Base-by-base conservation (phyloP, 2,329 filamentous ascomycete genomes). In the Pseudopithomyces chartarum region DNA sequence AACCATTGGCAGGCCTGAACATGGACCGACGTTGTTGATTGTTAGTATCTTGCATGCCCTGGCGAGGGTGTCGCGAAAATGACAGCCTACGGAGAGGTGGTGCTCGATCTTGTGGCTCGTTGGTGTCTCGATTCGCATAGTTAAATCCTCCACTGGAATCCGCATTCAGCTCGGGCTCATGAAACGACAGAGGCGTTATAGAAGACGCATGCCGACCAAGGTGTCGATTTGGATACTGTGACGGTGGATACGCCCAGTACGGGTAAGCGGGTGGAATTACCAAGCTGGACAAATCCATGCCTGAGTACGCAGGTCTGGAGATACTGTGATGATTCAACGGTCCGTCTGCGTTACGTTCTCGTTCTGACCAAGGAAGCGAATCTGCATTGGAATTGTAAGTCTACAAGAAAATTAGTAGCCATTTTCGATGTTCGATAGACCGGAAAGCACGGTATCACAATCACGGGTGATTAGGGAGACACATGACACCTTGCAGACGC, bases 1-100 rank as follows among this genome's bases (percentile, higher is more conserved):
- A 65, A 6, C 57, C 36, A 32, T 32, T 40, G 26, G 55, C 32
- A 29, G 57, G 39, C 20, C 58, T 59, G 20, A 59, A 44, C 15
- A 54, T 49, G 13, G 58, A 36, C 46, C 63, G 66, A 33, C 59
- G 60, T 36, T 65, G 65, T 32, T 62, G 46, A 15, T 46, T 32
- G 26, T 57, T 50, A 2, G 54, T 34, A 32, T 52, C 34, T 39
- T 61, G 63, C 32, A 47, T 42, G 20, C 36, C 51, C 20, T 61
- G 45, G 20, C 56, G 63, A 32, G 49, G 48, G 8, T 56, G 57
- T 40, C 62, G 54, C 40, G 66, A 58, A 42, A 61, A 61, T 13
- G 60, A 61, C 8, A 52, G 32, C 44, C 65, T 58, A 26, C 62
- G 59, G 42, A 45, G 51, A 15, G 60, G 59, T 7, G 57, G 50